Percentiles rank a stretch among this genome's conserved stretches.
Conservation (phyloP, 2,329 filamentous ascomycete species). For the Xylaria sp. region DNA sequence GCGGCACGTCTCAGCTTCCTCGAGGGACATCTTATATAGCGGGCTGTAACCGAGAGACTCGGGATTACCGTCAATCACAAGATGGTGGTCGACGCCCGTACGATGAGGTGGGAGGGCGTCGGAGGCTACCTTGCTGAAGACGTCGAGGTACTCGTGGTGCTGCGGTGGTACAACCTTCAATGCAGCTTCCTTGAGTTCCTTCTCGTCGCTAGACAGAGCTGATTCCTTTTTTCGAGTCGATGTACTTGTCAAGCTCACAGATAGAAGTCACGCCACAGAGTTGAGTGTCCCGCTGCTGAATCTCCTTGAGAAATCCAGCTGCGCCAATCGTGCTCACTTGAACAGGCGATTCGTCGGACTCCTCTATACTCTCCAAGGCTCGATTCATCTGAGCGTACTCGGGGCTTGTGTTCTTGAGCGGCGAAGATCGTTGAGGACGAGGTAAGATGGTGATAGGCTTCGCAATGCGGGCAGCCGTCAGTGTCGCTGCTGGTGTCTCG, state of each 20-base stretch:
- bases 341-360: no score
- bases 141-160: not conserved
- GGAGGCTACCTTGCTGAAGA: not conserved
- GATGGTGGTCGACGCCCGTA: not conserved
- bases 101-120: not conserved
- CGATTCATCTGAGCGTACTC: no score
- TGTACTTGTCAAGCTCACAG: not conserved
- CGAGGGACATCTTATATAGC: not conserved
- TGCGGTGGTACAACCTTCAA: not conserved
- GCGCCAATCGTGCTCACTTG: no score
- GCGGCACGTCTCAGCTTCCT: not conserved
- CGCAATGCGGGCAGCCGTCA: no score
- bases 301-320: no score
- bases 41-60: not conserved
- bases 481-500: no score
- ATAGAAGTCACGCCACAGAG: not conserved
- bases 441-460: no score
- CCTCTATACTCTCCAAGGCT: no score
- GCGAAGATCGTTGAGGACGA: no score
- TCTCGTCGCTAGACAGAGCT: not conserved
- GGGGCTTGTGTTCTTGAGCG: no score
- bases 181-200: not conserved
- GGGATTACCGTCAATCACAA: not conserved
- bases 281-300: no score
- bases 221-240: not conserved